These are phyloP conservation scores for Apophysomyces variabilis DNA, from an alignment of 371 early-diverging fungal genomes.

Conservation along the genomic window DNA sequence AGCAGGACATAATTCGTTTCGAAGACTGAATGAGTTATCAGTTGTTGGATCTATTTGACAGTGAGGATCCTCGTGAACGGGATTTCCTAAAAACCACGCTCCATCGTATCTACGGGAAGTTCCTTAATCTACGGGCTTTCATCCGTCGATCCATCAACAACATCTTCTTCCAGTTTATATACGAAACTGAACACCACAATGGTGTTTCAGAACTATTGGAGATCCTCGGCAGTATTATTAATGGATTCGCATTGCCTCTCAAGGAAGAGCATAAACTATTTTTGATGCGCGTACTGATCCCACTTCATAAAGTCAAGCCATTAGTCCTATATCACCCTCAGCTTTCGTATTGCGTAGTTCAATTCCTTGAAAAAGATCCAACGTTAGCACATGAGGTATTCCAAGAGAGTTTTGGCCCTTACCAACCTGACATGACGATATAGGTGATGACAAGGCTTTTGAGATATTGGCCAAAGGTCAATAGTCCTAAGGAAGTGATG, in stretches of 20 bases:
- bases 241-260: conserved; percentile 94
- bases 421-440: too few relatives aligned
- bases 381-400: conserved; percentile 82
- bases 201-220: conserved; percentile 96
- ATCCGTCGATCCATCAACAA: conserved; percentile 95
- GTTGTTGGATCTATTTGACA: conserved; percentile 93
- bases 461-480: conserved; percentile 96
- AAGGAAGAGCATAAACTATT: conserved; percentile 97
- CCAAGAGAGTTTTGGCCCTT: background rate
- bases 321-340: conserved; percentile 92
- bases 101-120: conserved; percentile 96
- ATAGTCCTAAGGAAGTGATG: conserved; percentile 97
- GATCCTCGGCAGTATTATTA: conserved; percentile 96
- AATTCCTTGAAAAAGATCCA: conserved; percentile 95
- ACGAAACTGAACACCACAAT: conserved; percentile 93
- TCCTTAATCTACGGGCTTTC: conserved; percentile 92
- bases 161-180: conserved; percentile 94
- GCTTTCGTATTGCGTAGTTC: conserved; percentile 94
- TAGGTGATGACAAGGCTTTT: conserved; percentile 86
- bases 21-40: conserved; percentile 22
- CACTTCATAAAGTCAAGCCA: conserved; percentile 92
- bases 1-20: conserved; percentile 4
- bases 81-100: conserved; percentile 95
- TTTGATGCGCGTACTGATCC: conserved; percentile 85
- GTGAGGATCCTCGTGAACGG: conserved; percentile 95